Conservation (phyloP, 1,284 basidiomycete genomes). For the Melanopsichium pennsylvanicum region DNA sequence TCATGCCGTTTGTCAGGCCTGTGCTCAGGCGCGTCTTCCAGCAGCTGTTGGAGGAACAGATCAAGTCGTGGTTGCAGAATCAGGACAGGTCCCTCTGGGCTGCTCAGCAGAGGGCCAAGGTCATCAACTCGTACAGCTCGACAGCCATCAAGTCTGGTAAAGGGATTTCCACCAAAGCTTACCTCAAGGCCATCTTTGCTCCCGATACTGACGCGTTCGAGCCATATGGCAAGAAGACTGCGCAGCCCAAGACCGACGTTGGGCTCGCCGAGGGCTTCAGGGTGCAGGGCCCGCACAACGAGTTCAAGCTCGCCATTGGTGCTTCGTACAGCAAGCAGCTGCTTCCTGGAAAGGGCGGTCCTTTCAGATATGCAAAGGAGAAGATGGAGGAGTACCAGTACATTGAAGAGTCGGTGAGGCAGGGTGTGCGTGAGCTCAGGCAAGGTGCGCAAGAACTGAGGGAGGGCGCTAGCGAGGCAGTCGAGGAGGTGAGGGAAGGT, state of each 20-base stretch:
- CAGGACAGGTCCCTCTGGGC: constrained; percentile 64
- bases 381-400: constrained; percentile 64
- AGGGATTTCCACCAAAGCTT: constrained; percentile 66
- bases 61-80: constrained; percentile 51
- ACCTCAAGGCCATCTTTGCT: constrained; percentile 68
- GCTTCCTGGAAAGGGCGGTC: constrained; percentile 65
- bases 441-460: constrained; percentile 22
- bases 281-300: constrained; percentile 66
- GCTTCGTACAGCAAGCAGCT: constrained; percentile 67
- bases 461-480: constrained; percentile 36
- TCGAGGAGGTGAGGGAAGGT: constrained; percentile 35
- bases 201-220: constrained; percentile 48
- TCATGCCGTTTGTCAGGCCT: constrained; percentile 57
- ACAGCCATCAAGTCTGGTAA: constrained; percentile 43
- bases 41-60: constrained; percentile 66
- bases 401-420: constrained; percentile 36
- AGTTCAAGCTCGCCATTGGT: constrained; percentile 68
- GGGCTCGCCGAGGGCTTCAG: constrained; percentile 37
- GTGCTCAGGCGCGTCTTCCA: constrained; percentile 52
- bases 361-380: constrained; percentile 62
- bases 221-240: constrained; percentile 65
- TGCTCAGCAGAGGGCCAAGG: constrained; percentile 67
- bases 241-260: constrained; percentile 56
- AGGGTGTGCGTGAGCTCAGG: constrained; percentile 21
- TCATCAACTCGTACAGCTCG: constrained; percentile 65